These are phyloP conservation scores for Glebionis coronaria DNA, from an alignment of 129 eudicot species.

Conservation along the genomic window DNA sequence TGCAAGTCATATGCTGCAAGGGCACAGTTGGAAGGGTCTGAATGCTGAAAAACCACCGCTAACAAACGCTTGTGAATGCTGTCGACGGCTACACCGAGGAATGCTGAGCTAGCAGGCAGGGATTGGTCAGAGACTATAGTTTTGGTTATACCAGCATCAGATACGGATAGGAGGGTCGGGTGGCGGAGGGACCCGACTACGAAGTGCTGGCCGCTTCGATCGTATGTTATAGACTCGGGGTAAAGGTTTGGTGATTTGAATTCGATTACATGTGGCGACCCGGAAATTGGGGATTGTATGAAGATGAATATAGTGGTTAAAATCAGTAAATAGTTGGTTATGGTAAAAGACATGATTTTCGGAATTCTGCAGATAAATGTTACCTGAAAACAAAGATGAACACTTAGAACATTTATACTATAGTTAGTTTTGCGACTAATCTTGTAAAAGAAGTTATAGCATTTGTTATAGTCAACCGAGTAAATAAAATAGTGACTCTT, in stretches of 20 bases:
- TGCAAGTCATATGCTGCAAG: slow-evolving; percentile 66
- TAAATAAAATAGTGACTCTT: slow-evolving; percentile 10
- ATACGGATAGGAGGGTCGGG: slow-evolving; percentile 54
- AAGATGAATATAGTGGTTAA: slow-evolving; percentile 21
- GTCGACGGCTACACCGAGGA: slow-evolving; percentile 74
- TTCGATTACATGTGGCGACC: slow-evolving; percentile 56
- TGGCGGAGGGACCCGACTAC: slow-evolving; percentile 59
- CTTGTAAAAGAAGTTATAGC: slow-evolving; percentile 25
- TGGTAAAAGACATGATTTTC: slow-evolving; percentile 30
- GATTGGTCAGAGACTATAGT: slow-evolving; percentile 49
- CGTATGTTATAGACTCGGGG: slow-evolving; percentile 74
- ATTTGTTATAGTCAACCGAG: slow-evolving; percentile 2
- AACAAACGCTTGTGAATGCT: slow-evolving; percentile 46
- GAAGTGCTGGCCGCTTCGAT: slow-evolving; percentile 70
- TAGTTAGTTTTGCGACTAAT: background rate
- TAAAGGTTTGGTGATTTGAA: slow-evolving; percentile 70
- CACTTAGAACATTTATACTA: slow-evolving; percentile 6
- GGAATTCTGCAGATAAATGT: background rate
- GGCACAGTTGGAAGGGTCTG: slow-evolving; percentile 45
- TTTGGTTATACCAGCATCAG: slow-evolving; percentile 75
- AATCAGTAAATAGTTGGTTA: slow-evolving; percentile 26
- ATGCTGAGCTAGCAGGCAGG: slow-evolving; percentile 53
- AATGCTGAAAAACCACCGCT: slow-evolving; percentile 44
- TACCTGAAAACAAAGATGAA: slow-evolving; percentile 26
- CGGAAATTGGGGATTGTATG: slow-evolving; percentile 13